Evolutionary conservation across 495 filamentous ascomycete species (phyloP).

Genomic region (Podospora australis): DNA sequence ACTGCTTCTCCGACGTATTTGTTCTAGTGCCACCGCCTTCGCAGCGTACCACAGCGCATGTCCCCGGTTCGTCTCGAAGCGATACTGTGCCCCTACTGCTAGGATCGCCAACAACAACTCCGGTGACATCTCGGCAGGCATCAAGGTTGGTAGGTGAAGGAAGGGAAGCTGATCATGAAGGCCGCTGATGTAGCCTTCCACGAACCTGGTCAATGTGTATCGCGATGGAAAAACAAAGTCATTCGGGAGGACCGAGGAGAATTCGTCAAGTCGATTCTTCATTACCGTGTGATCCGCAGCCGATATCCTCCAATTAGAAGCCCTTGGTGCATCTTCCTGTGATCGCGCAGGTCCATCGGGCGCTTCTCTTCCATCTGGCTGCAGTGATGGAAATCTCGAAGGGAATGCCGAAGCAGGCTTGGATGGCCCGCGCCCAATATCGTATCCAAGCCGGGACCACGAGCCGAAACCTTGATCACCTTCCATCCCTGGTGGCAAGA

Average conservation of each 20-base stretch:
- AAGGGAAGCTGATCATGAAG: slow-evolving; percentile 66
- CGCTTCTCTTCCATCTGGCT: slow-evolving; percentile 56
- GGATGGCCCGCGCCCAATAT: slow-evolving; percentile 35
- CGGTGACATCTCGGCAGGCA: slow-evolving; percentile 45
- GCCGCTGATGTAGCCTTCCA: slow-evolving; percentile 61
- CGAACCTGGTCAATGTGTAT: slow-evolving; percentile 56
- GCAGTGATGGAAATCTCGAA: slow-evolving; percentile 61
- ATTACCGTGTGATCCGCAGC: slow-evolving; percentile 57
- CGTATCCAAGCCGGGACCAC: slow-evolving; percentile 35
- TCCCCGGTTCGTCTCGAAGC: slow-evolving; percentile 61
- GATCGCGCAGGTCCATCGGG: slow-evolving; percentile 37
- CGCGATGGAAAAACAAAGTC: slow-evolving; percentile 60
- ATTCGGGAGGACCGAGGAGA: slow-evolving; percentile 57
- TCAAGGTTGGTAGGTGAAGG: slow-evolving; percentile 58
- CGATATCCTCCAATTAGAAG: slow-evolving; percentile 59
- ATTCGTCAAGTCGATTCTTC: slow-evolving; percentile 57
- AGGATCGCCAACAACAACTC: slow-evolving; percentile 59
- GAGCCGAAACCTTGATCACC: slow-evolving; percentile 40
- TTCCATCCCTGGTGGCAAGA: slow-evolving; percentile 42
- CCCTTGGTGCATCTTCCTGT: slow-evolving; percentile 36
- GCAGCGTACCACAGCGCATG: slow-evolving; percentile 66
- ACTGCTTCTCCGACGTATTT: slow-evolving; percentile 47
- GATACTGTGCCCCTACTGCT: slow-evolving; percentile 61
- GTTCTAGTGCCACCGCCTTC: slow-evolving; percentile 46
- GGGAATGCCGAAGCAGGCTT: slow-evolving; percentile 59